Evolutionary conservation across 805 yeast species (phyloP), one percentile per base, ranked within the genome.

Genomic region (Metschnikowia similis): DNA sequence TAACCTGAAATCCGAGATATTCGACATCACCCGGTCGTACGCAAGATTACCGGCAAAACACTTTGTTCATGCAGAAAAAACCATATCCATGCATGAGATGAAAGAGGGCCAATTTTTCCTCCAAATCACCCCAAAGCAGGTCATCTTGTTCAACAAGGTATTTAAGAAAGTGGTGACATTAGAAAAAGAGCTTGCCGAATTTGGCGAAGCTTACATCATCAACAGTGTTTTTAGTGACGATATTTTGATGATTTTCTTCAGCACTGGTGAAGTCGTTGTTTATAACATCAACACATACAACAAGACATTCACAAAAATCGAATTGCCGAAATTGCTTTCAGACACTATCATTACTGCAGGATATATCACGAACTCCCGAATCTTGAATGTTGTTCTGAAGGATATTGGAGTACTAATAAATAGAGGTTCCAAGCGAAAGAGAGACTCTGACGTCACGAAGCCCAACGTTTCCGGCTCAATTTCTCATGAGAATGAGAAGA

Each of bases 191-290:
- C 52, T 67, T 35, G 53, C 57, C 26, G 62, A 62, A 32, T 56
- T 52, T 26, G 60, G 59, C 4, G 84, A 82, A 47, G 79, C 77
- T 45, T 88, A 84, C 58, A 81, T 87, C 11, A 76, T 84, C 39
- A 80, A 81, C 59, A 85, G 87, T 40, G 77, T 79, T 4, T 74
- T 85, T 21, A 71, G 67, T 55, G 91, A 84, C 56, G 86, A 84
- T 29, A 80, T 79, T 56, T 72, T 87, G 44, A 71, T 85, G 66
- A 66, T 84, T 9, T 81, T 87, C 13, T 77, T 83, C 53, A 74
- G 85, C 10, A 81, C 82, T 59, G 92, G 92, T 74, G 89, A 85
- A 57, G 82, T 85, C 14, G 79, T 77, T 52, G 76, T 86, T 27
- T 79, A 66, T 56, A 63, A 71, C 17, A 63, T 73, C 29, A 71